phyloP scores from a whole-genome alignment of 164 flowering plant genomes.

The grape (Vitis vinifera) region DNA sequence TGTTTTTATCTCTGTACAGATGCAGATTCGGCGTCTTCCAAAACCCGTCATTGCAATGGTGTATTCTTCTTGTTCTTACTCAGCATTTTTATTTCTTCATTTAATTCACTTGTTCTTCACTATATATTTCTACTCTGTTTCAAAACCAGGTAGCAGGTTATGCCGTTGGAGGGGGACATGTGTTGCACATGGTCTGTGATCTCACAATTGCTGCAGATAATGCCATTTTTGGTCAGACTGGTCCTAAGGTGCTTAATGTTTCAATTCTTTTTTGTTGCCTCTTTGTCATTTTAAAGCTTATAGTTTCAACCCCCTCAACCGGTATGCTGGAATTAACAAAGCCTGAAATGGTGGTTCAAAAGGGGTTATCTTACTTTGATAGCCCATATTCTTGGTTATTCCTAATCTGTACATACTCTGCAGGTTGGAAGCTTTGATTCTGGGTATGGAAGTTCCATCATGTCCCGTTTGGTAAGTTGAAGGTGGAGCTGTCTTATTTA shows the following conservation, averaged over 20 bases:
- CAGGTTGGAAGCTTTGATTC: conserved; percentile 99
- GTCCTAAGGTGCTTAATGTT: conserved; percentile 77
- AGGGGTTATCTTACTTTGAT: neutral
- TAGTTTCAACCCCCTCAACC: too few species aligned
- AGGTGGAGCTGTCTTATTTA: neutral
- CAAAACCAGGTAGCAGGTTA: conserved; percentile 88
- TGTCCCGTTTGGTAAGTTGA: conserved; percentile 88
- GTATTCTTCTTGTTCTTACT: conserved; percentile 10
- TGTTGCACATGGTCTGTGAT: conserved; percentile 96
- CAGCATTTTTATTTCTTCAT: neutral
- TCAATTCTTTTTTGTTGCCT: neutral
- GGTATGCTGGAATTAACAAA: too few species aligned
- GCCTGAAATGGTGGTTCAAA: too few species aligned
- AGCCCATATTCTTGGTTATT: too few species aligned
- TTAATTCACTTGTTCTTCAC: neutral
- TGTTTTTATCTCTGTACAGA: conserved; percentile 34
- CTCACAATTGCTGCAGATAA: conserved; percentile 94
- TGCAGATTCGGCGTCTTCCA: conserved; percentile 92
- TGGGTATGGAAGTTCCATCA: conserved; percentile 94
- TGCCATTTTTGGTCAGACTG: conserved; percentile 90
- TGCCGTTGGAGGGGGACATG: conserved; percentile 97
- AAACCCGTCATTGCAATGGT: conserved; percentile 99
- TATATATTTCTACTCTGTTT: neutral
- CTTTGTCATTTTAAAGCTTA: too few species aligned
- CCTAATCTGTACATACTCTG: neutral